Evolutionary conservation across 768 basidiomycete species (phyloP).

Genomic region (Galerina sulciceps): DNA sequence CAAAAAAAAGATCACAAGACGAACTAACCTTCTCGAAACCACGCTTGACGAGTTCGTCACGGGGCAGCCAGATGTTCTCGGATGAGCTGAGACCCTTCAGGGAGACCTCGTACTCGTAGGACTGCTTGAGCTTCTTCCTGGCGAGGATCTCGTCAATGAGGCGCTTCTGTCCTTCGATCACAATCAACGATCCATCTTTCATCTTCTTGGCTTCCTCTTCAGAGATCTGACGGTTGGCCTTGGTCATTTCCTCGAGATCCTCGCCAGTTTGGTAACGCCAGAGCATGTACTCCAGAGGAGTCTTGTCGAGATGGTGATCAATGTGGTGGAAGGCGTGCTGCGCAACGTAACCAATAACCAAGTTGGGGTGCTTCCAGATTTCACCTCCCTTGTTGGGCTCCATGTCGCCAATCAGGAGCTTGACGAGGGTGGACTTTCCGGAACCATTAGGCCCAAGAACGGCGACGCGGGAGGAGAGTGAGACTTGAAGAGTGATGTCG

Average conservation of each 20-base stretch:
- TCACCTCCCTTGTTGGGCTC: slow-evolving; percentile 97
- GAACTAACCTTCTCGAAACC: slow-evolving; percentile 87
- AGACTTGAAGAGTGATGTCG: slow-evolving; percentile 96
- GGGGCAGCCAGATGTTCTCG: slow-evolving; percentile 97
- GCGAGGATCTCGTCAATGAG: slow-evolving; percentile 88
- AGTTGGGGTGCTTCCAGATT: slow-evolving; percentile 99
- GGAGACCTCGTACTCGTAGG: slow-evolving; percentile 97
- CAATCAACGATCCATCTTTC: slow-evolving; percentile 88
- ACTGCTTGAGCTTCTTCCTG: slow-evolving; percentile 99
- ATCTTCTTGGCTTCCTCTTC: slow-evolving; percentile 93
- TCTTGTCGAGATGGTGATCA: slow-evolving; percentile 98
- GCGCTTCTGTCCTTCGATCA: slow-evolving; percentile 95
- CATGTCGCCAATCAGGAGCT: slow-evolving; percentile 94
- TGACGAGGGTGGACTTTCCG: slow-evolving; percentile 97
- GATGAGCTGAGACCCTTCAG: slow-evolving; percentile 95
- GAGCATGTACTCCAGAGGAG: slow-evolving; percentile 97
- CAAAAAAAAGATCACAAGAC: slow-evolving; percentile 1
- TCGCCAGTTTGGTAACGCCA: slow-evolving; percentile 99
- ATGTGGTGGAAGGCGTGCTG: slow-evolving; percentile 99
- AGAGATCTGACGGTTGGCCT: slow-evolving; percentile 85
- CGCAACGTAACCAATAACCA: slow-evolving; percentile 99
- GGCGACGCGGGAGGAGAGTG: slow-evolving; percentile 97
- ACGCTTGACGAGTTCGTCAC: slow-evolving; percentile 97
- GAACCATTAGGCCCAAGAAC: slow-evolving; percentile 99
- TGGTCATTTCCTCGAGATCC: slow-evolving; percentile 95